Evolutionary conservation across 225 moss, liverwort and hornwort genomes (phyloP).

Genomic region (Marchantia polymorpha): DNA sequence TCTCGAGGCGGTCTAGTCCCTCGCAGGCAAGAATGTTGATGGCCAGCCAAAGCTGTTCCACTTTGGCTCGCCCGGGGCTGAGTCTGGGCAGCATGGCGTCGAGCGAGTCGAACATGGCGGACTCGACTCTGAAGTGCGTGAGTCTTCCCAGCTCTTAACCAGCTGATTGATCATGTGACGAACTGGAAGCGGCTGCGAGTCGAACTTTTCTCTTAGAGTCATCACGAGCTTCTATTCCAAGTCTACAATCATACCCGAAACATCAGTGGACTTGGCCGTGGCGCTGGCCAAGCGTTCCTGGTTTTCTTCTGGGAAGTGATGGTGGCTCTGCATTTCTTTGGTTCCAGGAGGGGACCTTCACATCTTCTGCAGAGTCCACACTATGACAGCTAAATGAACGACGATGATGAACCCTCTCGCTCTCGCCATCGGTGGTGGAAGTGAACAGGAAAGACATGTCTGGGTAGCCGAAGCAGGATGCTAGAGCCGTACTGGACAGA

Average conservation of each 20-base stretch:
- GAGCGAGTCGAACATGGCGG: constrained; percentile 68
- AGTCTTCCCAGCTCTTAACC: constrained; percentile 15
- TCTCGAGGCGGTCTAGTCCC: constrained; percentile 62
- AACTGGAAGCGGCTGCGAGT: neutral
- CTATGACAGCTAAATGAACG: constrained; percentile 1
- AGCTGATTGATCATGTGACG: neutral
- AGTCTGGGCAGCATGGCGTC: constrained; percentile 63
- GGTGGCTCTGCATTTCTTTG: neutral
- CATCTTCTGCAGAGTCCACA: neutral
- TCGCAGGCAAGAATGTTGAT: constrained; percentile 79
- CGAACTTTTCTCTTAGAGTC: neutral
- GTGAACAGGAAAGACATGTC: neutral
- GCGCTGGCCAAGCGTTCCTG: neutral
- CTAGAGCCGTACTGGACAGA: neutral
- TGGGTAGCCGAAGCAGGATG: neutral
- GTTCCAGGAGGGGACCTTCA: neutral
- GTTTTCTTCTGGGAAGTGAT: neutral
- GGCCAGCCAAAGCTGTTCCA: constrained; percentile 75
- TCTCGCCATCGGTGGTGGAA: neutral
- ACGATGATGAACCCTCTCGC: neutral
- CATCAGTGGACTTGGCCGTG: constrained; percentile 4
- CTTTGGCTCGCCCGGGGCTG: constrained; percentile 69
- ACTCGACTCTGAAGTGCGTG: constrained; percentile 10
- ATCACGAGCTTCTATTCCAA: constrained; percentile 20
- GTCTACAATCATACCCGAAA: constrained; percentile 12